Evolutionary conservation across 2,329 filamentous ascomycete genomes (phyloP).

Genomic region (Clarireedia homoeocarpa): DNA sequence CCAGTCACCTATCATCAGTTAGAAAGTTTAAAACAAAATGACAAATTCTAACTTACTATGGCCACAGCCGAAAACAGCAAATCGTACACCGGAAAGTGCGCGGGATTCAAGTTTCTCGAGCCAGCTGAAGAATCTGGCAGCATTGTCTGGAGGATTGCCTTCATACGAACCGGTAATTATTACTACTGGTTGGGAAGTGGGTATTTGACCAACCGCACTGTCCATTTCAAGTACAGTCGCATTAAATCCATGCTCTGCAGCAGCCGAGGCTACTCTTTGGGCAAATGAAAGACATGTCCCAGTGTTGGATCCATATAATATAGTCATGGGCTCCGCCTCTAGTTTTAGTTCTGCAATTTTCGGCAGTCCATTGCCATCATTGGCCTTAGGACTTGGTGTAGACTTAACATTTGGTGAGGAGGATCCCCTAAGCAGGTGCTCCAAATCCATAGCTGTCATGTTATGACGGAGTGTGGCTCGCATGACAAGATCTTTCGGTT

Average conservation of each 20-base stretch:
- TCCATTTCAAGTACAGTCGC: constrained; percentile 49
- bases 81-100: constrained; percentile 46
- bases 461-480: constrained; percentile 46
- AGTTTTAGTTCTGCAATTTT: not conserved
- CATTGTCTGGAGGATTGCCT: constrained; percentile 66
- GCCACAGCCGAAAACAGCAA: constrained; percentile 64
- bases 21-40: constrained; percentile 27
- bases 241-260: constrained; percentile 49
- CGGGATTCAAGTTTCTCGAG: constrained; percentile 38
- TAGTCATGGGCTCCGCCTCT: constrained; percentile 35
- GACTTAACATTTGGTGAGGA: not conserved
- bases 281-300: constrained; percentile 68
- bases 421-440: constrained; percentile 28
- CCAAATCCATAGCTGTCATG: constrained; percentile 36
- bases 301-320: constrained; percentile 68
- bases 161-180: constrained; percentile 68
- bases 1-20: constrained; percentile 39
- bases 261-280: constrained; percentile 51
- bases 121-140: constrained; percentile 60
- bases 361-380: not conserved
- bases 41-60: constrained; percentile 29
- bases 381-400: too few relatives aligned
- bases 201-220: constrained; percentile 49
- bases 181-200: constrained; percentile 52
- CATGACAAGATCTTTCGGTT: constrained; percentile 57